phyloP scores from a whole-genome alignment of 805 yeast genomes.

The Ogataea ganodermae region DNA sequence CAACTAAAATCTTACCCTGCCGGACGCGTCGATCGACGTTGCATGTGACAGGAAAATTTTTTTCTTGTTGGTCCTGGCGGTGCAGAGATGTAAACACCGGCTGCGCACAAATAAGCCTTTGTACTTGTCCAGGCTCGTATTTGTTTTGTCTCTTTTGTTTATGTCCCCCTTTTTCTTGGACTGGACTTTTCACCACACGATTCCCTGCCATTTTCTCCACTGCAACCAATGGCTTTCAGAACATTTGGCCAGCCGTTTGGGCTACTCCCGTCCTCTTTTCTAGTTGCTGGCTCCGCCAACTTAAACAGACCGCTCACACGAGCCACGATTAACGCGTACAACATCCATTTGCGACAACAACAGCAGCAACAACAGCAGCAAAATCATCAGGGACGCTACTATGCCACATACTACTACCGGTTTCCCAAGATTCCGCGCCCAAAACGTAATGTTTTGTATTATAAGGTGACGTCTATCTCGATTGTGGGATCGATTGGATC shows the following conservation, averaged over 20 bases:
- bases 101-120: conserved; percentile 2
- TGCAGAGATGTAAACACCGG: neutral
- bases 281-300: conserved; percentile 9
- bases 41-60: neutral
- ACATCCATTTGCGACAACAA: conserved; percentile 12
- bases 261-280: conserved; percentile 2
- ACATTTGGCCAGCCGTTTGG: conserved; percentile 7
- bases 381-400: conserved; percentile 13
- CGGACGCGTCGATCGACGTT: neutral
- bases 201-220: no score
- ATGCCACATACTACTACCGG: conserved; percentile 35
- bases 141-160: neutral
- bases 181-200: neutral
- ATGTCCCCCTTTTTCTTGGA: neutral
- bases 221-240: conserved; percentile 3
- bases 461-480: conserved; percentile 32
- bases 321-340: conserved; percentile 25
- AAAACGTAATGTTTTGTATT: conserved; percentile 53
- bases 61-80: conserved; percentile 1
- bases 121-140: neutral
- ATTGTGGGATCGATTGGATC: conserved; percentile 26
- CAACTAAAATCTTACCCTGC: no score
- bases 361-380: conserved; percentile 20
- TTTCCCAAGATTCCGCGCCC: conserved; percentile 61
- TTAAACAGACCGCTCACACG: conserved; percentile 29